Evolutionary conservation across 1,139 yeast genomes (phyloP), one percentile per base, ranked within the genome.

Genomic region (Neolecta irregularis): DNA sequence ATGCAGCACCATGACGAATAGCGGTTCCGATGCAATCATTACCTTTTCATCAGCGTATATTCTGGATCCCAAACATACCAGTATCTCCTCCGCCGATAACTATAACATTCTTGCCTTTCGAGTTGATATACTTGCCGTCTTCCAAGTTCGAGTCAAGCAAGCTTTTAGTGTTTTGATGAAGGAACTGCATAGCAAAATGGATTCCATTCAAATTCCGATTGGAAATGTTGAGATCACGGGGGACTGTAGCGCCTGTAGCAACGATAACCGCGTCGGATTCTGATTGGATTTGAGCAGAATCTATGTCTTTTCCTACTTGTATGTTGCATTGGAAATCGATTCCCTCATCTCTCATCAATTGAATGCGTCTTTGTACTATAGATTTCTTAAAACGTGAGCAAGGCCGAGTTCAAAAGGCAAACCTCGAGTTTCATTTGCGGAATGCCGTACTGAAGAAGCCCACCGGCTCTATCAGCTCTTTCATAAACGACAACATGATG

Each of bases 61-160:
- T n/a, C n/a, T n/a, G n/a, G n/a, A n/a, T n/a, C n/a, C n/a, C n/a
- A n/a, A n/a, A n/a, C n/a, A n/a, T n/a, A n/a, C 98, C 98, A 30
- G 98, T 88, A 58, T 88, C 98, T 70, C 98, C 98, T 64, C 98
- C 98, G 53, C 98, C 98, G 64, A 88, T 85, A 41, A 88, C 96
- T 52, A 88, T 74, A 41, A 88, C 96, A 47, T 79, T 66, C 65
- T 85, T 88, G 48, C 92, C 96, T 44, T 67, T 72, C 17, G 41
- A 39, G 18, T 29, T 33, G 43, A 88, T 61, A 44, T 70, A 67
- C 46, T 67, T 62, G 47, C 77, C 72, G 41, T 74, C 79, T 42
- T 74, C 92, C 54, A 85, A 67, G 49, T 79, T 71, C 45, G 75
- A 75, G 41, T 79, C 85, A 48, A 88, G 69, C 50, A 88, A 65